phyloP scores from a whole-genome alignment of 331 rosid genomes.

The Erythrophleum ivorense region DNA sequence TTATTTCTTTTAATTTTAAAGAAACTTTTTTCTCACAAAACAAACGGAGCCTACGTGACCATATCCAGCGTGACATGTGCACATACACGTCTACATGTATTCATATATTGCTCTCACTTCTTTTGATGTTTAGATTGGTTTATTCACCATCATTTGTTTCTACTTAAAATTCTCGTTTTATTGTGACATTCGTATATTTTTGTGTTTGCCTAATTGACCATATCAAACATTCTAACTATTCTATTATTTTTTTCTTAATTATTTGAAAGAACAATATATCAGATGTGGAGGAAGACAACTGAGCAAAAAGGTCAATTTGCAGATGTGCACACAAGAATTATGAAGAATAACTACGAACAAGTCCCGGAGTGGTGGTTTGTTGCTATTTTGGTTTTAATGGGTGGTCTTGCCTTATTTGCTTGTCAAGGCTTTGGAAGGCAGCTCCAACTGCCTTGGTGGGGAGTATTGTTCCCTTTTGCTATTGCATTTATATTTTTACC shows the following conservation, averaged over 20 bases:
- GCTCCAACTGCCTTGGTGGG: constrained; percentile 96
- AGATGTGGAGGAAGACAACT: constrained; percentile 55
- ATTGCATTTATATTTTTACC: constrained; percentile 75
- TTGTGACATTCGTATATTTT: too few species aligned
- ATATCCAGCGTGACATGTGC: too few species aligned
- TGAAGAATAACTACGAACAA: constrained; percentile 76
- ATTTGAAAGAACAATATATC: constrained; percentile 49
- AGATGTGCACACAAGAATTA: constrained; percentile 80
- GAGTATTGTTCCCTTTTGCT: constrained; percentile 61
- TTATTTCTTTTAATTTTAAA: too few species aligned
- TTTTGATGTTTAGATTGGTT: too few species aligned
- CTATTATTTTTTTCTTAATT: constrained; percentile 14
- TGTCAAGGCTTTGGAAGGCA: constrained; percentile 77
- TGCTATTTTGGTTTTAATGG: constrained; percentile 49
- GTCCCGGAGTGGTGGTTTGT: constrained; percentile 90
- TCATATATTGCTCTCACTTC: too few species aligned
- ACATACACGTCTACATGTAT: too few species aligned
- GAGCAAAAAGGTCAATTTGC: constrained; percentile 40
- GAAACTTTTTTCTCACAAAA: too few species aligned
- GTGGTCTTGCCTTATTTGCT: constrained; percentile 49
- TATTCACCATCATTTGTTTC: too few species aligned
- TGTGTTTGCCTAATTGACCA: too few species aligned
- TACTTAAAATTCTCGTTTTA: too few species aligned
- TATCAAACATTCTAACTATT: constrained; percentile 19
- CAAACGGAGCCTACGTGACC: too few species aligned